These are phyloP conservation scores for Cadophora luteo-olivacea DNA, from an alignment of 2,329 filamentous ascomycete species.

Conservation along the genomic window DNA sequence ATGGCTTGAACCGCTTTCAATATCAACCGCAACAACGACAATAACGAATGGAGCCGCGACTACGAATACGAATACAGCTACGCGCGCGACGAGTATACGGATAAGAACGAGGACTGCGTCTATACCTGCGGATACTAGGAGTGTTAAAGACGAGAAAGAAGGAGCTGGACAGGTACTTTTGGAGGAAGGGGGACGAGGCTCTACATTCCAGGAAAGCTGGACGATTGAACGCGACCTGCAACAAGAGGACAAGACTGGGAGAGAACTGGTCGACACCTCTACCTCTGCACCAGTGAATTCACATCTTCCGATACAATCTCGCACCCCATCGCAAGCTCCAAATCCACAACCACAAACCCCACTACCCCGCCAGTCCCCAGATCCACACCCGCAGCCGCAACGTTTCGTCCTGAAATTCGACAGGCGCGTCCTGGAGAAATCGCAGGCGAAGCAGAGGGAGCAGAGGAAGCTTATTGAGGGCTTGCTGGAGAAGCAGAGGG, in stretches of 20 bases:
- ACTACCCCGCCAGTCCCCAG: conserved; percentile 11
- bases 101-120: not conserved
- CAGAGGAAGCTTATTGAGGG: conserved; percentile 1
- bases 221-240: not conserved
- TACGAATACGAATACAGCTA: not conserved
- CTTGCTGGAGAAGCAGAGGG: conserved; percentile 10
- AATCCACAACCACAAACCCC: not conserved
- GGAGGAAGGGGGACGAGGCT: not conserved
- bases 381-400: conserved; percentile 16
- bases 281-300: not conserved
- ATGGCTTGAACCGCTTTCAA: not conserved
- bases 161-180: not conserved
- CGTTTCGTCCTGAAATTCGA: conserved; percentile 18
- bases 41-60: not conserved
- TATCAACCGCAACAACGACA: not conserved
- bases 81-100: not conserved
- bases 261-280: not conserved
- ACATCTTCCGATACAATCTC: not conserved
- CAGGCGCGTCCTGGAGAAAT: conserved; percentile 3
- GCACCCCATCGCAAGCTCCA: too few relatives aligned
- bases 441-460: conserved; percentile 7
- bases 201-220: not conserved
- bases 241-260: not conserved
- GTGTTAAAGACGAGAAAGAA: not conserved
- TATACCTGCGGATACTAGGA: not conserved